Percentiles rank a stretch among this genome's conserved stretches.
These are phyloP conservation scores for Arabidopsis suecica DNA, from an alignment of 345 rosid species.

Conservation along the genomic window DNA sequence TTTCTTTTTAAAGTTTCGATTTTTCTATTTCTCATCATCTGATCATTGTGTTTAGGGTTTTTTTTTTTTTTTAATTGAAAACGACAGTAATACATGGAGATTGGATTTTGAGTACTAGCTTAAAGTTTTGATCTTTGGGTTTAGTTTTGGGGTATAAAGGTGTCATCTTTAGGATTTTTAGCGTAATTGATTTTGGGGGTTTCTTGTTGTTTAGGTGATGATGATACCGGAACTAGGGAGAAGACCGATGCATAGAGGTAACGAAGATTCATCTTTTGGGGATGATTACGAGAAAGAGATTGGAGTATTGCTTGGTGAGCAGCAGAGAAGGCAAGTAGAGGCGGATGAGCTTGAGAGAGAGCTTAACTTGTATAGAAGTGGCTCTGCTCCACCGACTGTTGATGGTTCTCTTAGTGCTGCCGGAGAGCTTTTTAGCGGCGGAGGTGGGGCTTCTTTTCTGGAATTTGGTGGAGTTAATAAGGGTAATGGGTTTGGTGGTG, in stretches of 20 bases:
- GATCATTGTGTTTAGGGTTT: slow-evolving; percentile 31
- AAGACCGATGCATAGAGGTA: slow-evolving; percentile 68
- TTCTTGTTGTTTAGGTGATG: not conserved
- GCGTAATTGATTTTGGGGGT: slow-evolving; percentile 31
- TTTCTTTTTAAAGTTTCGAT: slow-evolving; percentile 7
- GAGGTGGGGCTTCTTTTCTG: slow-evolving; percentile 43
- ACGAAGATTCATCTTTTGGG: slow-evolving; percentile 70
- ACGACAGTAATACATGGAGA: slow-evolving; percentile 2
- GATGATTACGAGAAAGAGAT: slow-evolving; percentile 79
- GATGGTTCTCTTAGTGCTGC: slow-evolving; percentile 70
- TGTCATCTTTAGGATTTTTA: slow-evolving; percentile 31
- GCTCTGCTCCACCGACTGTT: slow-evolving; percentile 81
- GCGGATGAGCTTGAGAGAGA: slow-evolving; percentile 58
- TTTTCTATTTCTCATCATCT: slow-evolving; percentile 25
- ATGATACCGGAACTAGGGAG: slow-evolving; percentile 37
- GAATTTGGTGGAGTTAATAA: slow-evolving; percentile 51
- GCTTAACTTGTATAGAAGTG: slow-evolving; percentile 51
- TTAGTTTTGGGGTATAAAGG: slow-evolving; percentile 24
- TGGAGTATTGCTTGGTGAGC: slow-evolving; percentile 59
- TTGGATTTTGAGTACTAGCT: not conserved
- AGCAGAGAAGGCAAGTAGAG: slow-evolving; percentile 58
- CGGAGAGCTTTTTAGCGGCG: slow-evolving; percentile 60
- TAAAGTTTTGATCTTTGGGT: slow-evolving; percentile 51
- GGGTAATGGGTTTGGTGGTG: slow-evolving; percentile 53
- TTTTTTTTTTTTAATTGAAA: not conserved